These are phyloP conservation scores for Guadua angustifolia DNA, from an alignment of 176 grass and related monocot genomes.

Conservation along the genomic window DNA sequence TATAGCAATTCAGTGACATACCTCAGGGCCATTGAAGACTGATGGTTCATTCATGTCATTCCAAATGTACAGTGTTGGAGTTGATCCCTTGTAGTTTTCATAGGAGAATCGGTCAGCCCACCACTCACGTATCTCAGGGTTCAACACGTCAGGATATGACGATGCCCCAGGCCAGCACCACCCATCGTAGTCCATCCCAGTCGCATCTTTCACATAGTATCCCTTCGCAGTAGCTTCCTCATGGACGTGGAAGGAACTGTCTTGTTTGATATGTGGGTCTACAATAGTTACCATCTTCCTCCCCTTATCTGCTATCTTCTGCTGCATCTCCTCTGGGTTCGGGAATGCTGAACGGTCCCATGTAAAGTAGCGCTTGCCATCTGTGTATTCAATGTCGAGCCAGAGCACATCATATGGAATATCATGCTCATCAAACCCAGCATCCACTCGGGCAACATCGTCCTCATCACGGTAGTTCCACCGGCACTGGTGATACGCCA, in stretches of 20 bases:
- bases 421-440: constrained; percentile 83
- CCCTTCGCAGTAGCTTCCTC: constrained; percentile 86
- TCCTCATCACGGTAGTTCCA: constrained; percentile 99
- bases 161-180: constrained; percentile 98
- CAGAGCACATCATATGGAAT: constrained; percentile 97
- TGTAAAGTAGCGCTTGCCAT: constrained; percentile 93
- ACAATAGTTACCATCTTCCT: constrained; percentile 94
- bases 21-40: constrained; percentile 98
- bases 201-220: constrained; percentile 89
- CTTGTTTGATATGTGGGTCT: constrained; percentile 92
- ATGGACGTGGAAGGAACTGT: constrained; percentile 67
- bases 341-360: constrained; percentile 85
- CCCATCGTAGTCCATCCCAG: constrained; percentile 76
- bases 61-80: constrained; percentile 83
- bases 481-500: constrained; percentile 89
- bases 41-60: constrained; percentile 99
- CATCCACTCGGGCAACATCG: constrained; percentile 79
- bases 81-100: constrained; percentile 85
- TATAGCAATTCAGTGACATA: constrained; percentile 32
- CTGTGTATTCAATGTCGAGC: constrained; percentile 95
- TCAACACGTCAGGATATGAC: constrained; percentile 87
- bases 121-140: constrained; percentile 91
- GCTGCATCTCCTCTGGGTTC: constrained; percentile 80
- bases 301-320: constrained; percentile 73
- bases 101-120: constrained; percentile 88